These are phyloP conservation scores for Chytridium lagenaria DNA, from an alignment of 371 early-diverging fungal species.

Conservation along the genomic window DNA sequence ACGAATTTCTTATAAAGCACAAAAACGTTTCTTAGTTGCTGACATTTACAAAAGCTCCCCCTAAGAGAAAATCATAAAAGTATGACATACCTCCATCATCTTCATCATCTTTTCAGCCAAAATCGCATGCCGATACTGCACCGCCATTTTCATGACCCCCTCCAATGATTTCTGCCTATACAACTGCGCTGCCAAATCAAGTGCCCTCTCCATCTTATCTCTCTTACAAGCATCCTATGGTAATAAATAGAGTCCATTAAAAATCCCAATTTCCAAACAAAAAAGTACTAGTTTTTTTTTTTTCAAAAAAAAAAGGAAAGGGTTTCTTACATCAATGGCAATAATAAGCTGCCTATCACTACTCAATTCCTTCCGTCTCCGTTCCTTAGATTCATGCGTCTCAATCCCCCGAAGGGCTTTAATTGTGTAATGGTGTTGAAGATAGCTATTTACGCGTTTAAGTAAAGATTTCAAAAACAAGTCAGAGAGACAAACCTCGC, in stretches of 20 bases:
- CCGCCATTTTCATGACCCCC: constrained; percentile 81
- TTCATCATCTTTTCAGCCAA: constrained; percentile 81
- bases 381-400: constrained; percentile 42
- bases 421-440: background rate
- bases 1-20: no score
- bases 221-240: constrained; percentile 10
- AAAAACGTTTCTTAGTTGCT: no score
- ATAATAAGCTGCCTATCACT: constrained; percentile 80
- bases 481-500: constrained; percentile 68
- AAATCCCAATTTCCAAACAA: background rate
- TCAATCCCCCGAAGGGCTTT: background rate
- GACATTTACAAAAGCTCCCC: no score
- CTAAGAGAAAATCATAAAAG: no score
- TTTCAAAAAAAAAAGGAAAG: background rate
- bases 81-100: constrained; percentile 78
- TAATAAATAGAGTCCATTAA: background rate
- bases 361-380: constrained; percentile 51
- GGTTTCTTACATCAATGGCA: constrained; percentile 68
- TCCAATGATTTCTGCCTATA: constrained; percentile 68
- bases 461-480: background rate
- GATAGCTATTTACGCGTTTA: no score
- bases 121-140: constrained; percentile 62
- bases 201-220: constrained; percentile 73
- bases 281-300: no score
- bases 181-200: constrained; percentile 74